These are phyloP conservation scores for Globisporangium apiculatum DNA, from an alignment of 352 stramenopile species.

Conservation along the genomic window DNA sequence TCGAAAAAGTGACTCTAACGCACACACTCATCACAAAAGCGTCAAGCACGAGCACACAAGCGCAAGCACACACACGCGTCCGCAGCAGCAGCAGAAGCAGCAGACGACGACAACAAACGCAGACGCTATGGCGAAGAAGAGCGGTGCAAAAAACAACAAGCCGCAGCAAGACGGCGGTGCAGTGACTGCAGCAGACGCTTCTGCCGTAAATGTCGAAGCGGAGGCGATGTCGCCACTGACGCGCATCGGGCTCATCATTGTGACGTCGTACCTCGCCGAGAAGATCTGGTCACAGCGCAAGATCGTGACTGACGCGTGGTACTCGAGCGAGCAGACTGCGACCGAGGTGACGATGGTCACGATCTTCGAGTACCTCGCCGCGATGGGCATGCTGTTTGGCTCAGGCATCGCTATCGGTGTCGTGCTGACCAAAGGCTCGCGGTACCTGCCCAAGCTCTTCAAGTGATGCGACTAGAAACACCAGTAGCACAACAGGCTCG, in stretches of 20 bases:
- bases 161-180: not conserved
- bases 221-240: constrained; percentile 31
- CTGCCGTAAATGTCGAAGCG: constrained; percentile 13
- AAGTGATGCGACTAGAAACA: no score
- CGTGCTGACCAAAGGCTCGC: constrained; percentile 32
- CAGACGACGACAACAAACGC: not conserved
- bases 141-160: constrained; percentile 8
- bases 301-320: constrained; percentile 51
- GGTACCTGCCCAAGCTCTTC: constrained; percentile 11
- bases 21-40: not conserved
- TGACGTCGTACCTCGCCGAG: constrained; percentile 68
- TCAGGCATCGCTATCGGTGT: constrained; percentile 59
- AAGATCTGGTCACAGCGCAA: constrained; percentile 78
- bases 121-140: constrained; percentile 10
- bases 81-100: no score
- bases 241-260: constrained; percentile 49
- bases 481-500: no score
- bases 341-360: constrained; percentile 59
- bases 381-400: constrained; percentile 74
- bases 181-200: not conserved
- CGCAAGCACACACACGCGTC: no score
- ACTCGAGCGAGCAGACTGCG: constrained; percentile 46
- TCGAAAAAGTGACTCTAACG: no score
- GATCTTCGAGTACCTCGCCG: constrained; percentile 67
- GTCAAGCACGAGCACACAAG: not conserved